These are phyloP conservation scores for Cicer bijugum DNA, from an alignment of 306 rosid genomes.

Conservation along the genomic window DNA sequence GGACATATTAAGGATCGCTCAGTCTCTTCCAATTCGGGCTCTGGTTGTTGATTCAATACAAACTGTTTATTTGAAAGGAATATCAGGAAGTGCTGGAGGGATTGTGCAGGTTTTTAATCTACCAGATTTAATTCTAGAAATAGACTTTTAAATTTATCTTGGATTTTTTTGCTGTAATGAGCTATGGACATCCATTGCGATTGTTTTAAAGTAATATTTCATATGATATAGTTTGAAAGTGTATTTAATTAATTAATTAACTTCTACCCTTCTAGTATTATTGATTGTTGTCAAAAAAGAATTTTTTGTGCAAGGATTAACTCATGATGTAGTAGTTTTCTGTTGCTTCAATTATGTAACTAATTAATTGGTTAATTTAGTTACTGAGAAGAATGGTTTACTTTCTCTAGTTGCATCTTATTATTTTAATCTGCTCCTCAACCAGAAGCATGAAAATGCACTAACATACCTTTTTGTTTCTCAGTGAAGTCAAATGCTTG, in stretches of 20 bases:
- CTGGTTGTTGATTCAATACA: constrained; percentile 89
- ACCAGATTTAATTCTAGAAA: constrained; percentile 17
- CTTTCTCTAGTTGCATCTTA: constrained; percentile 4
- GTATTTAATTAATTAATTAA: constrained; percentile 20
- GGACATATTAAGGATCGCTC: constrained; percentile 79
- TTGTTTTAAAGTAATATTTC: constrained; percentile 24
- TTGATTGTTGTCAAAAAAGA: constrained; percentile 30
- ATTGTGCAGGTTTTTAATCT: constrained; percentile 60
- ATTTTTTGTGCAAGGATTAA: background rate
- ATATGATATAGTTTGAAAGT: background rate
- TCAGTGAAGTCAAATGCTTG: constrained; percentile 16
- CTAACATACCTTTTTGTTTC: constrained; percentile 29
- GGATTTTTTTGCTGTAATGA: constrained; percentile 30
- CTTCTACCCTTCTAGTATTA: constrained; percentile 10
- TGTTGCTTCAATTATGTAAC: constrained; percentile 28
- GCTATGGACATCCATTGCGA: background rate
- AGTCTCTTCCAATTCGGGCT: constrained; percentile 67
- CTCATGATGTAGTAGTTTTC: constrained; percentile 25
- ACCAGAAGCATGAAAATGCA: constrained; percentile 20
- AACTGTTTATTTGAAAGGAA: constrained; percentile 75
- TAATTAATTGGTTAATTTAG: constrained; percentile 27
- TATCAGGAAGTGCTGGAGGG: constrained; percentile 84
- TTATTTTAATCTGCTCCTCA: constrained; percentile 37
- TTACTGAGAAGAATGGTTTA: constrained; percentile 28
- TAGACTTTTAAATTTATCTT: constrained; percentile 23